Evolutionary conservation across 352 stramenopile species (phyloP), one percentile per base, ranked within the genome.

Genomic region (Phytopythium ostracodes): DNA sequence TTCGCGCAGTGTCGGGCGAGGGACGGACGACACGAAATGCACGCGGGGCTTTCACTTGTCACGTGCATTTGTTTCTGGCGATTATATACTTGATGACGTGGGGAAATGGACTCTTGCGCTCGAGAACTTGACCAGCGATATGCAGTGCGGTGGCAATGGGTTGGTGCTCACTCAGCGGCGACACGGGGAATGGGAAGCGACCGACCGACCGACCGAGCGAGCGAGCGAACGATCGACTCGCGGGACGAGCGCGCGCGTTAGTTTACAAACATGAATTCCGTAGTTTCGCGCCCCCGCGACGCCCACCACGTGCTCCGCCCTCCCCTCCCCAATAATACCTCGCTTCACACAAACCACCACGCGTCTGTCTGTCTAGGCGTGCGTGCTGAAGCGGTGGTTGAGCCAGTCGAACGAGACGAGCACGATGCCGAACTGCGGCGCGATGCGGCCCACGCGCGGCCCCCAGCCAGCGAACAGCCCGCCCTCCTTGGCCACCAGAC

Each of bases 351-450:
- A 33, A 6, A 49, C 8, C 6, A 25, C 6, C 18, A 49, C 15
- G 42, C 20, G 29, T 33, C 29, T 33, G 27, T 8, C 38, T 36
- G 27, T 8, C 38, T 36, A 58, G 33, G 31, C 24, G 52, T 47
- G 52, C 24, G 64, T 60, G 59, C 61, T 83, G 57, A 88, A 89
- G 56, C 72, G 76, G 69, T 89, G 76, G 57, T 79, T 77, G 59
- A 92, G 76, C 75, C 79, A 92, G 76, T 92, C 84, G 68, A 90
- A 92, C 24, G 77, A 76, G 36, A 91, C 81, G 40, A 92, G 76
- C 59, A 92, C 84, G 57, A 92, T 92, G 55, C 84, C 84, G 60
- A 92, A 91, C 68, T 92, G 84, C 40, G 84, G 84, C 33, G 84
- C 84, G 62, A 92, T 92, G 40, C 84, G 79, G 52, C 73, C 82